Evolutionary conservation across 1,284 basidiomycete species (phyloP).

Genomic region (Phellopilus nigrolimitatus): DNA sequence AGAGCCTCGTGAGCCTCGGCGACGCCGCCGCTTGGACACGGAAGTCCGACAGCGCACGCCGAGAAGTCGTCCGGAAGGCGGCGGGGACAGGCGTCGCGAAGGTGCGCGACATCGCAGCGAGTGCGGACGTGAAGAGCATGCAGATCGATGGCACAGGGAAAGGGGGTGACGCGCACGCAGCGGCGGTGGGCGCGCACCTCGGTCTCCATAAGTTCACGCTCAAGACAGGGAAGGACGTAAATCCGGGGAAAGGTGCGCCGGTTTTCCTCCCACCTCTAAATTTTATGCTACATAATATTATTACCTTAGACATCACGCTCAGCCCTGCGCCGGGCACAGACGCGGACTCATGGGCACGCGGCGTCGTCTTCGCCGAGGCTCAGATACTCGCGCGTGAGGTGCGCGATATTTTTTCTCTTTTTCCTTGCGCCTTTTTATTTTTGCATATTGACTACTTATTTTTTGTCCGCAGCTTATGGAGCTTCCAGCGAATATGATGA

Average conservation of each 20-base stretch:
- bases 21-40: constrained; percentile 41
- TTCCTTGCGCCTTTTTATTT: not conserved
- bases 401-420: constrained; percentile 23
- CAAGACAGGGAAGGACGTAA: constrained; percentile 51
- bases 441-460: not conserved
- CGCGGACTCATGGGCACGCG: constrained; percentile 61
- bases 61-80: constrained; percentile 62
- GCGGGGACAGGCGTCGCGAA: constrained; percentile 66
- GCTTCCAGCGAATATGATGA: constrained; percentile 79
- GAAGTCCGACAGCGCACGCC: constrained; percentile 45
- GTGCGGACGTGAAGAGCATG: constrained; percentile 24
- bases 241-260: constrained; percentile 27
- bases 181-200: constrained; percentile 74
- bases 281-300: not conserved
- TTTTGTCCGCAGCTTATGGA: constrained; percentile 59
- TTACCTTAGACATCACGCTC: constrained; percentile 29
- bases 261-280: constrained; percentile 48
- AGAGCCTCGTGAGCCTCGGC: constrained; percentile 60
- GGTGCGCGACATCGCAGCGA: constrained; percentile 51
- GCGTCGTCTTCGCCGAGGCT: constrained; percentile 67
- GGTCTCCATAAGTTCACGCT: constrained; percentile 71
- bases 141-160: constrained; percentile 5
- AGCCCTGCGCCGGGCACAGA: constrained; percentile 46
- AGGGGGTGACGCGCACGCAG: constrained; percentile 59
- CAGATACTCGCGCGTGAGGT: constrained; percentile 85